Percentiles rank a stretch among this genome's conserved stretches.
Evolutionary conservation across 2,329 filamentous ascomycete genomes (phyloP).

Genomic region (Aaosphaeria pasadenensis): DNA sequence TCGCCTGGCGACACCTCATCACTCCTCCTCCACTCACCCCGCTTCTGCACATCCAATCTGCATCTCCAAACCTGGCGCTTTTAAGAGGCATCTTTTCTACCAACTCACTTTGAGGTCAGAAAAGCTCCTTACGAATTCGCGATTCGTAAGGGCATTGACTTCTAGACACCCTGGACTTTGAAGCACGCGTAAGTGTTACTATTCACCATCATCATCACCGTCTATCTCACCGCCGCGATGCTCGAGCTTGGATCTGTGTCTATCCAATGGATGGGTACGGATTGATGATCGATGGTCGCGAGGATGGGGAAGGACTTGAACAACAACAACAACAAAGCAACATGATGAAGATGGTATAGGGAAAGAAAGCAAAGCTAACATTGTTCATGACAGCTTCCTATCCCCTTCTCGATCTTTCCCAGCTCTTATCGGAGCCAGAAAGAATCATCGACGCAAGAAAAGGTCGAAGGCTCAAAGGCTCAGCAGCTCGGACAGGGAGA

Average conservation of each 20-base stretch:
- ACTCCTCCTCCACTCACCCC: constrained; percentile 32
- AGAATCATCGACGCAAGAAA: constrained; percentile 61
- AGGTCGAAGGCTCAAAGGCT: constrained; percentile 88
- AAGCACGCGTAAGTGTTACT: constrained; percentile 69
- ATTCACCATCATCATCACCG: too few relatives aligned
- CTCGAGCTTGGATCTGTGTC: too few relatives aligned
- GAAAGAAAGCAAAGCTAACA: constrained; percentile 4
- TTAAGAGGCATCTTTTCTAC: constrained; percentile 14
- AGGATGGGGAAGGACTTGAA: too few relatives aligned
- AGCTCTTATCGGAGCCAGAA: constrained; percentile 85
- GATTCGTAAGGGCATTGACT: constrained; percentile 66
- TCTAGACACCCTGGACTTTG: constrained; percentile 99
- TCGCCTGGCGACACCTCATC: constrained; percentile 24
- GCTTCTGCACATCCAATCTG: constrained; percentile 39
- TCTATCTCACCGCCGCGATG: constrained; percentile 35
- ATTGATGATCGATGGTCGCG: too few relatives aligned
- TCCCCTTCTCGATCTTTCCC: constrained; percentile 99
- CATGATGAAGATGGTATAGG: too few relatives aligned
- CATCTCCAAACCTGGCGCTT: constrained; percentile 32
- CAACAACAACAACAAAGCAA: too few relatives aligned
- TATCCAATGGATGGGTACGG: too few relatives aligned
- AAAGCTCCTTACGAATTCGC: constrained; percentile 57
- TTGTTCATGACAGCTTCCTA: constrained; percentile 47
- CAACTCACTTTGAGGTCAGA: constrained; percentile 24
- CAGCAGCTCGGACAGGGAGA: constrained; percentile 94